Base-by-base conservation (phyloP, 139 green algal species). In the Pleodorina starrii region DNA sequence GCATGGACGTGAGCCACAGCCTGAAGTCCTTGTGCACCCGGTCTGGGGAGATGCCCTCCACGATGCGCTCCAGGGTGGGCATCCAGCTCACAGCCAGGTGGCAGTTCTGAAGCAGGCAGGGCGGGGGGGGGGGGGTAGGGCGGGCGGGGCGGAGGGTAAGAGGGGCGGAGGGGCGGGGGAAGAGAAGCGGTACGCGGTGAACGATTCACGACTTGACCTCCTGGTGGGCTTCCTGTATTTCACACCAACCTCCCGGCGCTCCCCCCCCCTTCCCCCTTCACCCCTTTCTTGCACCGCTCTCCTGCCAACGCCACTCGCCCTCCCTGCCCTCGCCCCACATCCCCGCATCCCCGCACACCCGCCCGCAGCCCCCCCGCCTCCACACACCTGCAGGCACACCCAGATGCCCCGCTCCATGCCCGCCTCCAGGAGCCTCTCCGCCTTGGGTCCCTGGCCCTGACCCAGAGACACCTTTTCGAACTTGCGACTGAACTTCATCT, bases 381-480 rank as follows among this genome's bases (percentile, higher is more conserved):
- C 40, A 57, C 44, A 5, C 50, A 86, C 79, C 87, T 84, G 92
- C 50, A 96, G 78, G 77, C 94, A 95, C 46, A 98, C 95, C 96
- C 96, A 98, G 78, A 93, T 90, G 90, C 96, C 90, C 35, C 88
- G 86, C 78, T 93, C 91, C 90, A 93, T 92, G 86, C 94, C 91
- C 4, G 91, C 63, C 68, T 93, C 89, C 69, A 98, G 95, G 86
- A 98, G 90, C 89, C 85, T 84, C 88, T 96, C 94, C 16, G 96
- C 96, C 89, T 97, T 97, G 73, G 96, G 95, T 5, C 95, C 96
- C 91, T 98, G 96, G 32, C 96, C 96, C 87, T 98, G 95, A 23
- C 96, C 96, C 48, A 98, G 92, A 36, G 91, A 96, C 89, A 97
- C 95, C 92, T 97, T 96, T 48, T 97, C 96, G 87, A 98, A 98